phyloP scores from a whole-genome alignment of 108 stramenopile genomes.

The Conticribra guillardii region DNA sequence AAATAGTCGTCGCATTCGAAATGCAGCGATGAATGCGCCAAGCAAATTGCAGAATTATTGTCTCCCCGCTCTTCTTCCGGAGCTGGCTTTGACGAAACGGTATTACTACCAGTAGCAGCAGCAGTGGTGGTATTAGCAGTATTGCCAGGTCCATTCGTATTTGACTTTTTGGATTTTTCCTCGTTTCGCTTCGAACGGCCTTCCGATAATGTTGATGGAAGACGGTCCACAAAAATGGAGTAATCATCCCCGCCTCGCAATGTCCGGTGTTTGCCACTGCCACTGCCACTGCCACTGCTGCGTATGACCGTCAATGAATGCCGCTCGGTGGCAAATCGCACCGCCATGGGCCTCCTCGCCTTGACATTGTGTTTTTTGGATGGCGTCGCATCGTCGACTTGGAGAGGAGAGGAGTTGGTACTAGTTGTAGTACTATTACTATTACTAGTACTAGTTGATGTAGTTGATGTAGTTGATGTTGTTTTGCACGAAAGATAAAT shows the following conservation, averaged over 20 bases:
- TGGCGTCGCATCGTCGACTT: background rate
- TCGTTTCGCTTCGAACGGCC: background rate
- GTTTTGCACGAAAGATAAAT: constrained; percentile 19
- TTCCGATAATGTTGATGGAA: background rate
- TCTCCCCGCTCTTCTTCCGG: background rate
- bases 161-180: background rate
- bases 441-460: too few relatives aligned
- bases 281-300: background rate
- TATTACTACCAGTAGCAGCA: too few relatives aligned
- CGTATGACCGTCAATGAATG: constrained; percentile 23
- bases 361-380: background rate
- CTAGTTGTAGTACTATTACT: too few relatives aligned
- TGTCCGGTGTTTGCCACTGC: background rate
- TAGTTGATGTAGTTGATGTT: background rate
- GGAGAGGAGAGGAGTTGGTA: background rate
- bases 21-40: constrained; percentile 7
- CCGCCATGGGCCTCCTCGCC: background rate
- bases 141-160: too few relatives aligned
- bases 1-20: background rate
- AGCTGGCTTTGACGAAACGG: background rate
- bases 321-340: constrained; percentile 27
- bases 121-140: too few relatives aligned
- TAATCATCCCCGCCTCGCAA: background rate
- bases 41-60: constrained; percentile 1
- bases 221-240: background rate